These are phyloP conservation scores for Colletotrichum scovillei DNA, from an alignment of 2,329 filamentous ascomycete genomes.

Conservation along the genomic window DNA sequence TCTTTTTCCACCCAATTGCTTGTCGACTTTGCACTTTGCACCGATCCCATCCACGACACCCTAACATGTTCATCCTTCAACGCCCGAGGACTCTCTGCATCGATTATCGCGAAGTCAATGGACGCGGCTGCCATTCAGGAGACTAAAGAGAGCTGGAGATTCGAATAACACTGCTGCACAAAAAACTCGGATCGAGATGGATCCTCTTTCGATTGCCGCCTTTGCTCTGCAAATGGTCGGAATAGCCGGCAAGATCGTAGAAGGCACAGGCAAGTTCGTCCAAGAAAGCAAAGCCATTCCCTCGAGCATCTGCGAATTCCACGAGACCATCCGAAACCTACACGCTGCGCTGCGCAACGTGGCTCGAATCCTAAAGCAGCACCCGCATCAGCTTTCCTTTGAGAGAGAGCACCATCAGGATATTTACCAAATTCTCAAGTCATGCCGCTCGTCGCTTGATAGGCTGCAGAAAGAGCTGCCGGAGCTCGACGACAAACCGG, in stretches of 20 bases:
- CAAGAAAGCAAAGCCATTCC: conserved; percentile 35
- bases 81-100: background rate
- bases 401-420: conserved; percentile 41
- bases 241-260: conserved; percentile 36
- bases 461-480: conserved; percentile 39
- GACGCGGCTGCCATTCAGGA: background rate
- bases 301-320: conserved; percentile 38
- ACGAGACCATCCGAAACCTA: conserved; percentile 39
- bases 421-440: conserved; percentile 40
- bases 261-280: conserved; percentile 39
- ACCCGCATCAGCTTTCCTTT: conserved; percentile 37
- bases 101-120: background rate
- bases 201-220: conserved; percentile 39
- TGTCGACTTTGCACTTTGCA: background rate
- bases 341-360: conserved; percentile 36
- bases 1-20: background rate
- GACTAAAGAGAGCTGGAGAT: background rate
- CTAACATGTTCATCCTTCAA: conserved; percentile 7
- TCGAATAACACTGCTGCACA: background rate
- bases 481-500: conserved; percentile 35
- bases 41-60: background rate
- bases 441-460: conserved; percentile 38
- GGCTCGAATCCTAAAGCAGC: conserved; percentile 34
- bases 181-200: conserved; percentile 30
- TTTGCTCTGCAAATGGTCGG: conserved; percentile 37